These are phyloP conservation scores for Syzygium malaccense DNA, from an alignment of 441 rosid species.

Conservation along the genomic window DNA sequence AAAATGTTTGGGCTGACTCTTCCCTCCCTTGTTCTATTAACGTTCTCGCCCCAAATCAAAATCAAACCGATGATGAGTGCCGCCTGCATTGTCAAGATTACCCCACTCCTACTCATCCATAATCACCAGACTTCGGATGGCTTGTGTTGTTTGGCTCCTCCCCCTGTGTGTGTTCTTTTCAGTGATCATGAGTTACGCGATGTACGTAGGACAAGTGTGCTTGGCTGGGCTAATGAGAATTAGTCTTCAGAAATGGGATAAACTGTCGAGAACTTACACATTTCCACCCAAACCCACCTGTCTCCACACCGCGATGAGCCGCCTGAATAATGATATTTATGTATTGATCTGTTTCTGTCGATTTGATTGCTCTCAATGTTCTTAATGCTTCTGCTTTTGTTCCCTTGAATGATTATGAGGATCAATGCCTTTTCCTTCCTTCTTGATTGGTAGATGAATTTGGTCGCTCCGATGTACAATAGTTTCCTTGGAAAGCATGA, in stretches of 20 bases:
- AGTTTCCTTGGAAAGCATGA: neutral
- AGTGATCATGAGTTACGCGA: neutral
- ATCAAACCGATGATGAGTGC: neutral
- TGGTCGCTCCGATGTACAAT: neutral
- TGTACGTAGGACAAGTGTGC: neutral
- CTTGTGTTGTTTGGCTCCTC: neutral
- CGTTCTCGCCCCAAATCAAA: neutral
- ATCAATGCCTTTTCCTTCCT: neutral
- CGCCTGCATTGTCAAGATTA: neutral
- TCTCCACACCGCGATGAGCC: neutral
- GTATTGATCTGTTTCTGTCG: neutral
- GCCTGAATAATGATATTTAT: neutral
- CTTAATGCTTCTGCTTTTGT: neutral
- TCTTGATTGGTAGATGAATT: neutral
- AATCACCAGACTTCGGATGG: neutral
- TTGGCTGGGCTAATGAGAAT: neutral
- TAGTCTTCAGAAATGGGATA: neutral
- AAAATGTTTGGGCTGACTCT: neutral
- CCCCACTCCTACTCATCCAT: neutral
- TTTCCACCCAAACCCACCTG: neutral
- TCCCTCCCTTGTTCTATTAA: neutral
- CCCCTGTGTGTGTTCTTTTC: neutral
- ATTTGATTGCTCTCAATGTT: neutral
- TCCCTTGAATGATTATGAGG: neutral
- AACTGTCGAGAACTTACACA: neutral